Base-by-base conservation (phyloP, 2,329 filamentous ascomycete genomes). In the Chrysosporium keratinophilum region DNA sequence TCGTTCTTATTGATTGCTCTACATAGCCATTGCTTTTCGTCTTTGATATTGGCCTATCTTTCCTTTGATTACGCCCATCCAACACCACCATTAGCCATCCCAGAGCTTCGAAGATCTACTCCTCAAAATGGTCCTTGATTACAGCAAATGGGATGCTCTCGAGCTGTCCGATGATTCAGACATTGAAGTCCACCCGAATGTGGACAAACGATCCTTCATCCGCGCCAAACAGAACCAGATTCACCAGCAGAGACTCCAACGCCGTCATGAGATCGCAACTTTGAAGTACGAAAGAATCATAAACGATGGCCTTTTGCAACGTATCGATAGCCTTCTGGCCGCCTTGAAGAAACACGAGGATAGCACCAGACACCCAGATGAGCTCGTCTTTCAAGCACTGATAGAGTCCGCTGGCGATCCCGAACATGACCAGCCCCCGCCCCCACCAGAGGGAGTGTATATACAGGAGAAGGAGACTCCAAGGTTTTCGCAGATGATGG, bases 131-230 rank as follows among this genome's bases (percentile, higher is more conserved):
- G 74, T 76, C n/a, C 75, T 85, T 58, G 79, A 85, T 64, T 86
- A 79, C 65, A 78, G 76, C 65, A 79, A 79, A 67, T 79, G 77
- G 77, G 77, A 97, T 69, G 84, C 86, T 56, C 81, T 98, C 66
- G 93, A 98, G 82, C 83, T 98, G 67, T 95, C 88, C 65, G 93
- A 98, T 72, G 93, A 98, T 73, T 96, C 89, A 50, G 93, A 98
- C 66, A 84, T 98, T 64, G 93, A 98, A 74, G 93, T 97, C 50
- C 93, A 98, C 71, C 93, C 93, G 57, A 98, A 98, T 68, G 93
- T 98, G 68, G 93, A 98, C 75, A 98, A 98, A 72, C 82, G 85
- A 50, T 97, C 91, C 57, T 98, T 98, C 72, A 98, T 98, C 69
- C 88, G 91, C 60, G 94, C 93, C 60, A 98, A 98, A 74, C 93